Base-by-base conservation (phyloP, 2,329 filamentous ascomycete genomes). In the Diaporthe amygdali region DNA sequence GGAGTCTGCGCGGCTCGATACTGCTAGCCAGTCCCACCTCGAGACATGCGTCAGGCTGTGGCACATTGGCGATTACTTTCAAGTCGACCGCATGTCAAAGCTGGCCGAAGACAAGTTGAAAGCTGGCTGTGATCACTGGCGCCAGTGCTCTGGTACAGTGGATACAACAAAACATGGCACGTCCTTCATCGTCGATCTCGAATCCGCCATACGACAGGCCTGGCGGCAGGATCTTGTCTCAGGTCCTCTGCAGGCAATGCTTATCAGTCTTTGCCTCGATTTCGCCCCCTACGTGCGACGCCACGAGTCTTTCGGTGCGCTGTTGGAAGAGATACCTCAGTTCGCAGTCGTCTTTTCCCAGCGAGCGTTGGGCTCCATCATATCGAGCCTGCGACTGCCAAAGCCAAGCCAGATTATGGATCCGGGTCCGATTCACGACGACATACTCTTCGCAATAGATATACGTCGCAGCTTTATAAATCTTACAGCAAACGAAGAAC, bases 11-110 rank as follows among this genome's bases (percentile, higher is more conserved):
- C 27, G 41, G 30, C 30, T 25, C 15, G 54, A 51, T 9, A 14
- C 27, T 37, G 9, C 54, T 30, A 61, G 30, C 54, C 30, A 52
- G 14, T 69, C 67, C 15, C 63, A 41, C 52, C 44, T 69, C 32
- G 67, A 69, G 37, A 30, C 52, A 32, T 52, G 32, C 34, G 67
- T 61, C 25, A 39, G 52, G 2, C 6, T 69, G 44, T 69, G 67
- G 67, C 30, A 56, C 12, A n/a, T 69, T 6, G 67, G 67, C 10
- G 32, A 69, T 30, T 69, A 69, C 25, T 69, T 69, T n/a, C n/a
- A 37, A 2, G 15, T 61, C 30, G 9, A 9, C 2, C 8, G 17
- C 25, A 46, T 69, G 39, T 14, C 4, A 4, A 20, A n/a, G 1
- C 6, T 20, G 7, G 67, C 67, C 14, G 12, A 9, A 27, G 14